Conservation (phyloP, 345 rosid genomes). For the Lenwebbia sp. region DNA sequence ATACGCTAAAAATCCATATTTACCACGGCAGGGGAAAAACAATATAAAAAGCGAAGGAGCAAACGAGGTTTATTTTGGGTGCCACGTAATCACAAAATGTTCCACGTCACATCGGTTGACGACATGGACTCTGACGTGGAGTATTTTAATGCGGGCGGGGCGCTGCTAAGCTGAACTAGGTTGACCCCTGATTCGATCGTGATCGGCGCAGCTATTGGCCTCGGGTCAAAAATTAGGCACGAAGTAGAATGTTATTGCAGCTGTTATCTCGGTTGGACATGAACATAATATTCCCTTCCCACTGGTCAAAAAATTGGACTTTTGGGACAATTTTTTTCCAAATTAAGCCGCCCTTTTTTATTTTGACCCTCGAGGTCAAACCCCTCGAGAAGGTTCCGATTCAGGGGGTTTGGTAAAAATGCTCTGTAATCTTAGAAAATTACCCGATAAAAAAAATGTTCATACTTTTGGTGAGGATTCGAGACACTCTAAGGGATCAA, state of each 20-base stretch:
- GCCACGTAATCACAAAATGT: not conserved
- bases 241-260: not conserved
- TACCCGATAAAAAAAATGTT: not conserved
- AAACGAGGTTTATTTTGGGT: not conserved
- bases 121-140: not conserved
- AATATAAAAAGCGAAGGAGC: not conserved
- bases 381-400: not conserved
- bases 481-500: not conserved
- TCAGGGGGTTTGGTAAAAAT: not conserved
- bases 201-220: not conserved
- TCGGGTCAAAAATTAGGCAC: not conserved
- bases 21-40: not conserved
- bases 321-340: not conserved
- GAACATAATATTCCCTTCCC: not conserved
- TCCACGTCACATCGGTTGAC: not conserved
- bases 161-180: not conserved
- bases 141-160: no score
- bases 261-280: not conserved
- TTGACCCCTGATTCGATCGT: not conserved
- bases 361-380: not conserved
- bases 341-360: not conserved
- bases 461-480: not conserved
- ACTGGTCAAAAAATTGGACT: not conserved
- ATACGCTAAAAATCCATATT: not conserved
- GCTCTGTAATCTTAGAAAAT: not conserved